Evolutionary conservation across 2,329 filamentous ascomycete genomes (phyloP).

Genomic region (Pyrenophora teres): DNA sequence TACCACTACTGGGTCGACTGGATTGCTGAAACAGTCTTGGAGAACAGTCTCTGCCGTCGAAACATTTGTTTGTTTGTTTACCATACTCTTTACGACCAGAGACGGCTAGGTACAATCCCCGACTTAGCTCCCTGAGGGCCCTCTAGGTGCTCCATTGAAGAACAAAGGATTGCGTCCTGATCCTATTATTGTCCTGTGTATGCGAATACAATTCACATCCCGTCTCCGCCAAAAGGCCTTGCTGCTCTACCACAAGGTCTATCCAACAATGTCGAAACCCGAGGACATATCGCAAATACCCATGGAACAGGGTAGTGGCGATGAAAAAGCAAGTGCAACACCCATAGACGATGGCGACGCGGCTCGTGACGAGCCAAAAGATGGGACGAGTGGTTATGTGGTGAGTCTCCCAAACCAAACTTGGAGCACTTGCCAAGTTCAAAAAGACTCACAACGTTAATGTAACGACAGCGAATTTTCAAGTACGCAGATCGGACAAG

Average conservation of each 20-base stretch:
- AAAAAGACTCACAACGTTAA: neutral
- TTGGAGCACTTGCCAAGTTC: too few species aligned
- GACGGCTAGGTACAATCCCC: too few species aligned
- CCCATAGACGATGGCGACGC: constrained; percentile 6
- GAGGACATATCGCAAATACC: constrained; percentile 11
- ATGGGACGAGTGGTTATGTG: constrained; percentile 30
- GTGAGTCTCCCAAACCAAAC: constrained; percentile 17
- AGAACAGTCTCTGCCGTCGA: too few species aligned
- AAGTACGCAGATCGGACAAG: constrained; percentile 39
- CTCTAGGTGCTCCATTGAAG: too few species aligned
- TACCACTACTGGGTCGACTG: too few species aligned
- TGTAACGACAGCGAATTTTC: constrained; percentile 37
- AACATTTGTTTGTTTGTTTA: too few species aligned
- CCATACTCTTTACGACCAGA: too few species aligned
- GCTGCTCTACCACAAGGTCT: neutral
- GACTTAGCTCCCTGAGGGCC: neutral
- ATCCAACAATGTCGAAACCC: constrained; percentile 13
- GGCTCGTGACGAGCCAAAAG: constrained; percentile 18
- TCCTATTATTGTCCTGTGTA: too few species aligned
- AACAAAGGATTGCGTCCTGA: too few species aligned
- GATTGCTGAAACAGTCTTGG: too few species aligned
- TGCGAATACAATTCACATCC: too few species aligned
- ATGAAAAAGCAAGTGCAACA: constrained; percentile 4
- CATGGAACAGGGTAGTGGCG: constrained; percentile 6
- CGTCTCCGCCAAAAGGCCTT: too few species aligned